phyloP scores from a whole-genome alignment of 1,139 yeast genomes.

The Wickerhamiella infanticola region DNA sequence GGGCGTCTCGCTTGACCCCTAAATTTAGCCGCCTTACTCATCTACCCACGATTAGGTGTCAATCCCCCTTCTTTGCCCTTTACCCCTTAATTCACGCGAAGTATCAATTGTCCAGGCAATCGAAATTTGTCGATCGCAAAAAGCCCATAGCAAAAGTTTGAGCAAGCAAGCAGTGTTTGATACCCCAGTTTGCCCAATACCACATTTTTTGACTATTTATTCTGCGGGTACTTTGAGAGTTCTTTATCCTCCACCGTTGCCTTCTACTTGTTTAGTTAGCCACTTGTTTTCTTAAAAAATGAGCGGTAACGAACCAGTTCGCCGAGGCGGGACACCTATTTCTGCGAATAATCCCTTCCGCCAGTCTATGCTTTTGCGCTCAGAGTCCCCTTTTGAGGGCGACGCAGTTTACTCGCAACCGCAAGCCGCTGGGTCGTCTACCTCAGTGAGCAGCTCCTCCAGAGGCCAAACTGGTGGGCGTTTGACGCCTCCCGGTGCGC shows the following conservation, averaged over 20 bases:
- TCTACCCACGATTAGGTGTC: no score
- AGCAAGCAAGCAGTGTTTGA: constrained; percentile 4
- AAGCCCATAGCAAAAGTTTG: no score
- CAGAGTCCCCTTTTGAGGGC: constrained; percentile 14
- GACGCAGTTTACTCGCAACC: neutral
- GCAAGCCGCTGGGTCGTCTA: neutral
- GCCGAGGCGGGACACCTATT: constrained; percentile 4
- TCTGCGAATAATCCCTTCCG: constrained; percentile 20
- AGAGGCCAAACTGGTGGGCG: neutral
- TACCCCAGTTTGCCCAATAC: neutral
- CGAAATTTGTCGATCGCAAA: no score
- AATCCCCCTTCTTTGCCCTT: no score
- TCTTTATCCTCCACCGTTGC: no score
- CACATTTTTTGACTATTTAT: no score
- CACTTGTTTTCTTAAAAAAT: neutral
- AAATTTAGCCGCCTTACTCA: no score
- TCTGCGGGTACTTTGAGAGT: no score
- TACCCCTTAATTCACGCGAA: no score
- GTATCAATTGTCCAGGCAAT: no score
- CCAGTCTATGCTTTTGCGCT: constrained; percentile 16
- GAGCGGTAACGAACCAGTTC: constrained; percentile 1
- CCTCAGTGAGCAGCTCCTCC: constrained; percentile 1
- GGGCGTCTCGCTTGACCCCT: no score
- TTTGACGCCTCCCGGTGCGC: neutral
- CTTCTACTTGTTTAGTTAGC: no score